phyloP scores from a whole-genome alignment of 495 filamentous ascomycete genomes.

The Tetracladium marchalianum region DNA sequence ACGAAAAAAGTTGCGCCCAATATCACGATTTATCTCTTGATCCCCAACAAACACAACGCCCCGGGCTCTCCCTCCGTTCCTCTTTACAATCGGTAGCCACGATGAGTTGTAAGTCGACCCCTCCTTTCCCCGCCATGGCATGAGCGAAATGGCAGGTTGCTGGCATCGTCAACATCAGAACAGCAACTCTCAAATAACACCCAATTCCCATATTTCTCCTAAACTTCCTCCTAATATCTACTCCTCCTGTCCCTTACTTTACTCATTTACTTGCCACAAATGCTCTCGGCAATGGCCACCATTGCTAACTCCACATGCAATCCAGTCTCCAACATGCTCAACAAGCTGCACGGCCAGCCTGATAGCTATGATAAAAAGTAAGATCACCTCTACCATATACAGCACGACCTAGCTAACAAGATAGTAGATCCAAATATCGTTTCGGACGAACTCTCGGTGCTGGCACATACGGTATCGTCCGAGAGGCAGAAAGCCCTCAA shows the following conservation, averaged over 20 bases:
- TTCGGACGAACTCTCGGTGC: constrained; percentile 92
- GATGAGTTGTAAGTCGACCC: constrained; percentile 38
- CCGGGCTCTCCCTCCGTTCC: no score
- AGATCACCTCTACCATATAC: neutral
- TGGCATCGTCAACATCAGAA: no score
- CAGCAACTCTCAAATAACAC: constrained; percentile 1
- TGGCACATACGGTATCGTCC: constrained; percentile 96
- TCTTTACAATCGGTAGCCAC: constrained; percentile 17
- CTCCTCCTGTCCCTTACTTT: neutral
- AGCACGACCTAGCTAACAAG: constrained; percentile 1
- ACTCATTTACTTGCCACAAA: constrained; percentile 1
- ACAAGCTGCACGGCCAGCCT: constrained; percentile 94
- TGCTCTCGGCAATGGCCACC: constrained; percentile 4
- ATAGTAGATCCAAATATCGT: constrained; percentile 64
- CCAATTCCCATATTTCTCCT: neutral
- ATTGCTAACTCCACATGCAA: neutral
- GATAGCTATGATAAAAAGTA: constrained; percentile 98
- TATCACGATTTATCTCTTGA: no score
- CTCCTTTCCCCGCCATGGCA: neutral
- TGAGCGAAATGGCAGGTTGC: no score
- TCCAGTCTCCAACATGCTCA: constrained; percentile 56
- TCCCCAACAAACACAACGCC: no score
- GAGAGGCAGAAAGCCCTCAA: constrained; percentile 74
- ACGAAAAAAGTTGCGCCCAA: no score
- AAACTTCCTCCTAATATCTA: neutral